Percentiles rank a stretch among this genome's conserved stretches.
Conservation (phyloP, 208 protist species). For the Trypanosoma brucei region DNA sequence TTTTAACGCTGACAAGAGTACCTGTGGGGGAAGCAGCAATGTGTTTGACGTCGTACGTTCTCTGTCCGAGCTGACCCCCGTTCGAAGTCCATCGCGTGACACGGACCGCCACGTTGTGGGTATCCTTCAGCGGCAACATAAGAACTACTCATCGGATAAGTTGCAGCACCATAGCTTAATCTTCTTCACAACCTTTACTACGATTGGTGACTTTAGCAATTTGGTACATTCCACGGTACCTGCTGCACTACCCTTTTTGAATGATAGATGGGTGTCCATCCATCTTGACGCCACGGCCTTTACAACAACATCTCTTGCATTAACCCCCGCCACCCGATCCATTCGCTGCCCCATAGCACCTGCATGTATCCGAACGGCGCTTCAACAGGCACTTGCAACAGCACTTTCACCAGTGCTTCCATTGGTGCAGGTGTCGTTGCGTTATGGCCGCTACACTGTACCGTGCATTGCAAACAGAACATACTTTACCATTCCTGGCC, state of each 20-base stretch:
- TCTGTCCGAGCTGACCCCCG: conserved; percentile 2
- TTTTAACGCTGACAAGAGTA: no score
- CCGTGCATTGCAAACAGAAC: conserved; percentile 23
- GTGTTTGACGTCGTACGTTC: neutral
- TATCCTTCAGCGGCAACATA: conserved; percentile 1
- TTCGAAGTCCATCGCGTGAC: conserved; percentile 18
- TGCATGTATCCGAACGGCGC: conserved; percentile 25
- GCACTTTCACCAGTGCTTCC: conserved; percentile 16
- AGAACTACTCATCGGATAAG: neutral
- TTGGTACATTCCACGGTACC: conserved; percentile 10
- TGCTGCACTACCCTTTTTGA: conserved; percentile 15
- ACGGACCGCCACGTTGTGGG: conserved; percentile 15
- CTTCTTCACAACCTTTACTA: conserved; percentile 28
- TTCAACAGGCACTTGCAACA: conserved; percentile 31
- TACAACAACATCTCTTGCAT: conserved; percentile 17
- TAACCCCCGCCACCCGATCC: conserved; percentile 18
- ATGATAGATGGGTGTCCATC: conserved; percentile 13
- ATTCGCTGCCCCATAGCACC: conserved; percentile 40
- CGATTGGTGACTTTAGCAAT: conserved; percentile 20
- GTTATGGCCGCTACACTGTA: conserved; percentile 17
- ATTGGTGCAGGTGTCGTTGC: conserved; percentile 6
- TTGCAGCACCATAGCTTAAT: conserved; percentile 4
- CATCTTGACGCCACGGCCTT: conserved; percentile 22
- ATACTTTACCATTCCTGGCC: conserved; percentile 23
- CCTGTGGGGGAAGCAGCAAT: neutral